phyloP scores from a whole-genome alignment of 805 yeast genomes.

The Ogataea nitratoaversa region DNA sequence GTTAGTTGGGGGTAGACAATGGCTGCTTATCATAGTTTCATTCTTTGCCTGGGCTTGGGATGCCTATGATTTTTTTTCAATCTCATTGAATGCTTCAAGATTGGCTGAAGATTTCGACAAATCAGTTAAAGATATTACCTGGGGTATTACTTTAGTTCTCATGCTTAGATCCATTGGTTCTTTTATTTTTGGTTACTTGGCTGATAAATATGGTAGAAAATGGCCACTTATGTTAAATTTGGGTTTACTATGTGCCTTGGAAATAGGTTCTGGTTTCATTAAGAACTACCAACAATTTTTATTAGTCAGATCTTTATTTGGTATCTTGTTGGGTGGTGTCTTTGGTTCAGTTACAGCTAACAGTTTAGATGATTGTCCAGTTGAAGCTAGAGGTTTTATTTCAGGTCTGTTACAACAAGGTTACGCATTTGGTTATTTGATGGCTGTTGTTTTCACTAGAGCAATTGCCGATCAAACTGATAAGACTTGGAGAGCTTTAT shows the following conservation, averaged over 20 bases:
- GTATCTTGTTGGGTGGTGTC: constrained; percentile 55
- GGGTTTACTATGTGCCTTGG: constrained; percentile 44
- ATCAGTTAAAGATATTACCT: constrained; percentile 48
- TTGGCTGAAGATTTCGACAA: constrained; percentile 44
- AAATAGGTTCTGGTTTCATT: constrained; percentile 63
- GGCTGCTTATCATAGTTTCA: constrained; percentile 53
- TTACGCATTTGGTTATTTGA: constrained; percentile 64
- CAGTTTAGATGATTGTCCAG: constrained; percentile 51
- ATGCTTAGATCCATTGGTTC: constrained; percentile 71
- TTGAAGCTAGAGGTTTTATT: constrained; percentile 51
- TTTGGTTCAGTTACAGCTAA: constrained; percentile 53
- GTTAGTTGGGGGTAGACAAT: constrained; percentile 46
- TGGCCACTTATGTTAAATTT: constrained; percentile 51
- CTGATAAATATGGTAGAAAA: constrained; percentile 60
- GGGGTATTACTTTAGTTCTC: constrained; percentile 65
- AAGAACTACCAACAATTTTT: constrained; percentile 52
- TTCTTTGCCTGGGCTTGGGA: constrained; percentile 63
- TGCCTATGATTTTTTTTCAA: constrained; percentile 60
- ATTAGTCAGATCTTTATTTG: constrained; percentile 61
- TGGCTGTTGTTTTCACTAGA: constrained; percentile 62
- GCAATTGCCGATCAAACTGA: constrained; percentile 52
- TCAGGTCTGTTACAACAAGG: constrained; percentile 79
- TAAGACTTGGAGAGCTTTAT: constrained; percentile 59
- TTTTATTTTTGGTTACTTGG: constrained; percentile 51
- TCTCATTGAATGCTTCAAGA: constrained; percentile 45